Conservation (phyloP, 2,329 filamentous ascomycete species). For the Beauveria varroae region DNA sequence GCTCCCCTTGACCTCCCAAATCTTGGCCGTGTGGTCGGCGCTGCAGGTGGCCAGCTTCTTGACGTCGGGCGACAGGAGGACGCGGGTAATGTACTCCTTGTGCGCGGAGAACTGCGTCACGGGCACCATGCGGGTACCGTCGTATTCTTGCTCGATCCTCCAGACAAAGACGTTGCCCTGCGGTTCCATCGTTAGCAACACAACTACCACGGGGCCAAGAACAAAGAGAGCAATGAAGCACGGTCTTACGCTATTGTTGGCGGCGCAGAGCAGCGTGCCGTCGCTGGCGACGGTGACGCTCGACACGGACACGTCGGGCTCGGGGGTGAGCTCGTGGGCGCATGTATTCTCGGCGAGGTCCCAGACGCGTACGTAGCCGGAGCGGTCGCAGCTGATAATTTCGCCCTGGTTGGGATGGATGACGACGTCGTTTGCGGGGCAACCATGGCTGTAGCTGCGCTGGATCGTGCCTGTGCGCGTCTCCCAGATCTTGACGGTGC, state of each 20-base stretch:
- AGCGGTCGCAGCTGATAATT: conserved; percentile 90
- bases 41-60: conserved; percentile 92
- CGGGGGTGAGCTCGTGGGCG: conserved; percentile 90
- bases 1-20: conserved; percentile 84
- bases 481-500: conserved; percentile 96
- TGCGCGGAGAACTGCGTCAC: conserved; percentile 87
- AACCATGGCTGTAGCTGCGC: conserved; percentile 84
- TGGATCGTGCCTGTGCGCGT: conserved; percentile 80
- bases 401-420: conserved; percentile 99
- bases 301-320: conserved; percentile 87
- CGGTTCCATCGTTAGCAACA: neutral
- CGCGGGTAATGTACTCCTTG: conserved; percentile 85
- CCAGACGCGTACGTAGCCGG: conserved; percentile 91
- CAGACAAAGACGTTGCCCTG: conserved; percentile 97
- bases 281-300: conserved; percentile 96
- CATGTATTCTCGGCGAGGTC: conserved; percentile 96
- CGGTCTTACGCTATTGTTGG: conserved; percentile 70
- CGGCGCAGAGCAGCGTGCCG: conserved; percentile 84
- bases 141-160: conserved; percentile 78
- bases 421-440: conserved; percentile 93
- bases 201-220: neutral
- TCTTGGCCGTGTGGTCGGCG: conserved; percentile 88
- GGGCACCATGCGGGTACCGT: conserved; percentile 76
- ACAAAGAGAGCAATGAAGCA: neutral
- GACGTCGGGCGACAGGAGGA: conserved; percentile 86